Percentiles rank a stretch among this genome's conserved stretches.
These are phyloP conservation scores for Rhizoclosmatium globosum DNA, from an alignment of 192 early-diverging fungal species.

Conservation along the genomic window DNA sequence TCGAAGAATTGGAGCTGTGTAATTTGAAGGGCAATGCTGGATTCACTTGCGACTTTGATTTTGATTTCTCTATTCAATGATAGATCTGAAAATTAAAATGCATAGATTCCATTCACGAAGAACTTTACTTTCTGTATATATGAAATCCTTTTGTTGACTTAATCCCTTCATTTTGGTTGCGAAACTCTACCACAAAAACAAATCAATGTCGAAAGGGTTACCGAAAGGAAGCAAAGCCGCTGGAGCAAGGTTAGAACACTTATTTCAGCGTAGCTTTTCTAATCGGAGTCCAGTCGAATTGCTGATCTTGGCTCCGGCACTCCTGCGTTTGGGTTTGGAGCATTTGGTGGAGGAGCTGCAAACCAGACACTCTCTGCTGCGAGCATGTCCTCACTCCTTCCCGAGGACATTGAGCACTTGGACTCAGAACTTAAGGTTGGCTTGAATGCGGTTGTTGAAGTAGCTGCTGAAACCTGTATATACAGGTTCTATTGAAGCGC, in stretches of 20 bases:
- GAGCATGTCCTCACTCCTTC: slow-evolving; percentile 38
- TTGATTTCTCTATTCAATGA: not conserved
- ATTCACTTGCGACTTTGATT: not conserved
- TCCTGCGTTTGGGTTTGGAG: slow-evolving; percentile 76
- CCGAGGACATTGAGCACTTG: slow-evolving; percentile 43
- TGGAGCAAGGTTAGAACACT: not conserved
- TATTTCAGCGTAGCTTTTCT: too few relatives aligned
- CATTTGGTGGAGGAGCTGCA: slow-evolving; percentile 28
- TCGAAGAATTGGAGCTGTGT: not conserved
- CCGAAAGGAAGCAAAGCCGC: slow-evolving; percentile 9
- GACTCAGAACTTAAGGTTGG: slow-evolving; percentile 46
- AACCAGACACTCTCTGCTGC: too few relatives aligned
- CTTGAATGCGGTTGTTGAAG: slow-evolving; percentile 47
- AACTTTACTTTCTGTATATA: too few relatives aligned
- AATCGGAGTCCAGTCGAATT: slow-evolving; percentile 69
- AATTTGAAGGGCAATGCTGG: not conserved
- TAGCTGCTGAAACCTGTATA: slow-evolving; percentile 53
- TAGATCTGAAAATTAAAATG: too few relatives aligned
- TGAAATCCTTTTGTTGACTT: not conserved
- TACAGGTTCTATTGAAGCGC: slow-evolving; percentile 82
- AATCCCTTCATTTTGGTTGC: not conserved
- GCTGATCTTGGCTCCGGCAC: slow-evolving; percentile 67
- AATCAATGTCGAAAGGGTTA: too few relatives aligned
- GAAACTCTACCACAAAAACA: too few relatives aligned
- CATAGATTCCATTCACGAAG: too few relatives aligned